These are phyloP conservation scores for Sphaerostilbella broomeana DNA, from an alignment of 2,329 filamentous ascomycete genomes.

Conservation along the genomic window DNA sequence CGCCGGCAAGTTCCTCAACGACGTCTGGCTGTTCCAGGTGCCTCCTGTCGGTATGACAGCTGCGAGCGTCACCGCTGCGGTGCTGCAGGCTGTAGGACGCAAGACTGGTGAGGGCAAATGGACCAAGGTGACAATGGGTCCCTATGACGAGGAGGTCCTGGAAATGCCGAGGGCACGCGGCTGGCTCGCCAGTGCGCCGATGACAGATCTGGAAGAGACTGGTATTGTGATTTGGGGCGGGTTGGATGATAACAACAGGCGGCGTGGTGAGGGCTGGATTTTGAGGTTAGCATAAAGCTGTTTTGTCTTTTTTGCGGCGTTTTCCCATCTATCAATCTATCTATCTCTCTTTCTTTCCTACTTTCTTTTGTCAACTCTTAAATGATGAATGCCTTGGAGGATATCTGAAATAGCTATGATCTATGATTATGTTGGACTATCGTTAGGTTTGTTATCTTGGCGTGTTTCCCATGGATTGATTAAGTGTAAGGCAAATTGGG, in stretches of 20 bases:
- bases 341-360: neutral
- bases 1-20: constrained; percentile 49
- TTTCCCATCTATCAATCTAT: too few species aligned
- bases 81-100: constrained; percentile 45
- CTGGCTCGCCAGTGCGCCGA: constrained; percentile 50
- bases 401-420: too few species aligned
- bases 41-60: constrained; percentile 48
- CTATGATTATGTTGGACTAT: too few species aligned
- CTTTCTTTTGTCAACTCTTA: neutral
- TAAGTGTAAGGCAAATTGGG: too few species aligned
- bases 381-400: too few species aligned
- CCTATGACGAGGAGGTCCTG: constrained; percentile 47
- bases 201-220: constrained; percentile 54
- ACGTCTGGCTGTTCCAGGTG: constrained; percentile 60
- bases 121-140: constrained; percentile 40
- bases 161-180: constrained; percentile 47
- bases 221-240: constrained; percentile 57
- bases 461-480: too few species aligned
- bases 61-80: constrained; percentile 50
- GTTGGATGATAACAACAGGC: constrained; percentile 41
- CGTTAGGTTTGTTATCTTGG: too few species aligned
- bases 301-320: neutral
- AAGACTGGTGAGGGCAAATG: constrained; percentile 54
- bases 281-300: constrained; percentile 42
- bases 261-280: constrained; percentile 59